Percentiles rank a stretch among this genome's conserved stretches.
These are phyloP conservation scores for Suaeda aralocaspica DNA, from an alignment of 148 eudicot species.

Conservation along the genomic window DNA sequence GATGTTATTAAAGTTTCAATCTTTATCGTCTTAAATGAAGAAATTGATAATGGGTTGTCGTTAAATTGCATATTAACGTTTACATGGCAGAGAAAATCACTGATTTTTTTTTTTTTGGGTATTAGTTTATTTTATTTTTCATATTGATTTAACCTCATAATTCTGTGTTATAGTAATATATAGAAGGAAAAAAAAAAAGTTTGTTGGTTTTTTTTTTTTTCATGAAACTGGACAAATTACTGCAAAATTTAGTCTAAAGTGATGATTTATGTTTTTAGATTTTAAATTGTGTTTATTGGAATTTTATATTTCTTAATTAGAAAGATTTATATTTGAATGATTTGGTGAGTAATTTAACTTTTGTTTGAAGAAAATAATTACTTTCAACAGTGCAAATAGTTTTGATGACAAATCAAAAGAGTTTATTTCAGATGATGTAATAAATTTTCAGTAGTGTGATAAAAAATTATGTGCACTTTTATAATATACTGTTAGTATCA, in stretches of 20 bases:
- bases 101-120: not conserved
- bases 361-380: not conserved
- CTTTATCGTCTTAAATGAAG: not conserved
- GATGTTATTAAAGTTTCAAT: not conserved
- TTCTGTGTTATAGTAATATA: not conserved
- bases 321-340: too few species aligned
- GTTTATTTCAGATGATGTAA: not conserved
- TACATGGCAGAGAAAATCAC: not conserved
- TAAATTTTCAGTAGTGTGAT: not conserved
- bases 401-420: not conserved
- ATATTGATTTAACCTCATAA: not conserved
- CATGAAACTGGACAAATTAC: slow-evolving; percentile 6
- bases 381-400: too few species aligned
- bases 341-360: not conserved
- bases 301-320: not conserved
- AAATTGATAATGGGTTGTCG: not conserved
- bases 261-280: not conserved
- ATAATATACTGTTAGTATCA: not conserved
- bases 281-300: slow-evolving; percentile 7
- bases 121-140: not conserved
- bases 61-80: not conserved
- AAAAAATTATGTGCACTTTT: not conserved
- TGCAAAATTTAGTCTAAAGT: not conserved
- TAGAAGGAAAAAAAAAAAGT: not conserved
- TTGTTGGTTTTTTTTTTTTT: slow-evolving; percentile 2